These are phyloP conservation scores for Raphanus sativus DNA, from an alignment of 345 rosid genomes.

Conservation along the genomic window DNA sequence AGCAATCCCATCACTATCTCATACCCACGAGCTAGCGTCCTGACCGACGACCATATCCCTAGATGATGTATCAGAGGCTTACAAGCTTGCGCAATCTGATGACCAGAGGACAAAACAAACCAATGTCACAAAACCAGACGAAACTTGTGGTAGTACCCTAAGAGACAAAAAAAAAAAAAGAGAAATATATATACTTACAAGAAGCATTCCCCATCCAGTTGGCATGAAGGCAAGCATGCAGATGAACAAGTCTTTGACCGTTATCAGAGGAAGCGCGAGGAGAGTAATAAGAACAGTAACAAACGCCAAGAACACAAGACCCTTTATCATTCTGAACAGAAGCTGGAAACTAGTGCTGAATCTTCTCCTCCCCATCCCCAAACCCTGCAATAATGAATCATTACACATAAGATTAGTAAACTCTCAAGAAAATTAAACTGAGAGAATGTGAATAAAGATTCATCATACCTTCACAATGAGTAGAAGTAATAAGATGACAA, in stretches of 20 bases:
- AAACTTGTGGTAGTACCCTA: too few species aligned
- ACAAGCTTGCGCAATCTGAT: slow-evolving; percentile 87
- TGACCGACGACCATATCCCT: slow-evolving; percentile 73
- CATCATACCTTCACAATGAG: slow-evolving; percentile 41
- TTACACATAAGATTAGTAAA: not conserved
- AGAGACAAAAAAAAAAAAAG: not conserved
- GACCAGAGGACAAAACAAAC: not conserved
- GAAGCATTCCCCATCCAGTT: slow-evolving; percentile 87
- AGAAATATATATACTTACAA: slow-evolving; percentile 40
- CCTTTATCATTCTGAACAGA: slow-evolving; percentile 69
- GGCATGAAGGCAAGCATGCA: slow-evolving; percentile 93
- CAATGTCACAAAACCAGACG: not conserved
- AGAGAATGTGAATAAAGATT: too few species aligned
- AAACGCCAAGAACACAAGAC: slow-evolving; percentile 63
- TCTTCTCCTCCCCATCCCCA: slow-evolving; percentile 63
- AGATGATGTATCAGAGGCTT: slow-evolving; percentile 55
- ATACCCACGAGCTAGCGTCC: slow-evolving; percentile 70
- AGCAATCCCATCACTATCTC: slow-evolving; percentile 75
- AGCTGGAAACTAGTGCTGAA: slow-evolving; percentile 81
- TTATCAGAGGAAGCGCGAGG: slow-evolving; percentile 65
- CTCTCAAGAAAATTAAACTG: too few species aligned
- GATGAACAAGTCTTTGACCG: slow-evolving; percentile 61
- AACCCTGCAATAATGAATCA: slow-evolving; percentile 44
- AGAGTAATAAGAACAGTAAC: slow-evolving; percentile 51
- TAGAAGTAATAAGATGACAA: slow-evolving; percentile 28